These are phyloP conservation scores for Cylindrotheca closterium DNA, from an alignment of 108 stramenopile species.

Conservation along the genomic window DNA sequence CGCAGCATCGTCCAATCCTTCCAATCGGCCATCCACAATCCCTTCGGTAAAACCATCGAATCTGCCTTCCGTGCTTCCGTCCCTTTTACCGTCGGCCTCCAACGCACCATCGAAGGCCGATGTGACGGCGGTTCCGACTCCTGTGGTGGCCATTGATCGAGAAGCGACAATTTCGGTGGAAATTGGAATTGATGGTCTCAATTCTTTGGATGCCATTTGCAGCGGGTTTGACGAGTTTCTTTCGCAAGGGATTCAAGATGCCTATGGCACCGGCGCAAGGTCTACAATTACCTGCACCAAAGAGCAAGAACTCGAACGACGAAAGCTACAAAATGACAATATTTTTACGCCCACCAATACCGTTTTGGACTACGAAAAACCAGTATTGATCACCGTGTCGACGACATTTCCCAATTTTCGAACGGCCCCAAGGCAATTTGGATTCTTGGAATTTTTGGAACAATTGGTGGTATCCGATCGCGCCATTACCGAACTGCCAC, in stretches of 20 bases:
- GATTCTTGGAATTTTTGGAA: background rate
- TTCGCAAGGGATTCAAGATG: background rate
- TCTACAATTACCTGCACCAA: background rate
- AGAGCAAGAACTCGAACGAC: background rate
- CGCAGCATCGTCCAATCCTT: background rate
- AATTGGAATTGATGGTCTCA: background rate
- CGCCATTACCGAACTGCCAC: background rate
- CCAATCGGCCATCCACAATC: background rate
- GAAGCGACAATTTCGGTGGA: background rate
- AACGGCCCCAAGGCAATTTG: background rate
- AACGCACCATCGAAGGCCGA: background rate
- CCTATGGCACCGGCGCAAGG: background rate
- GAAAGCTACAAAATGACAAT: too few relatives aligned
- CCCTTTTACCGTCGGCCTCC: background rate
- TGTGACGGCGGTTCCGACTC: background rate
- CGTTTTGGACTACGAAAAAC: background rate
- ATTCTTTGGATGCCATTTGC: background rate
- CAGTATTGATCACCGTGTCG: background rate
- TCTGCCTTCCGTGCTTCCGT: background rate
- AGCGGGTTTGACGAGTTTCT: background rate
- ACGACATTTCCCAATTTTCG: background rate
- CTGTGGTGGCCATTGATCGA: background rate
- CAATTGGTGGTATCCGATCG: background rate
- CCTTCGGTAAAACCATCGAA: background rate
- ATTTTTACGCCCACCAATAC: too few relatives aligned